phyloP scores from a whole-genome alignment of 805 yeast genomes.

The Starmerella scarabaei region DNA sequence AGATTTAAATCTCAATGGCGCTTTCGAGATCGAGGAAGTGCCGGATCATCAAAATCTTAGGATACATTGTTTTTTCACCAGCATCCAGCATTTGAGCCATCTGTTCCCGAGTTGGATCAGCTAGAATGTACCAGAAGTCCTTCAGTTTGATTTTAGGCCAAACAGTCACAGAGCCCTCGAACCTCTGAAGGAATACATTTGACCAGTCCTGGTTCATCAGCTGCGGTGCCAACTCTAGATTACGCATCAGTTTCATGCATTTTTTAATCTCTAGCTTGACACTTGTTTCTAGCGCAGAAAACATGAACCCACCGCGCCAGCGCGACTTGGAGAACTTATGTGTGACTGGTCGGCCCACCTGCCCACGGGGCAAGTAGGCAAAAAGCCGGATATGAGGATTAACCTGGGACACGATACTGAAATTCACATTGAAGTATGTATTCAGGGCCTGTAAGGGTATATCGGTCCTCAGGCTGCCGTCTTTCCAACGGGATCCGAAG shows the following conservation, averaged over 20 bases:
- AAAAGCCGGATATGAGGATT: conserved; percentile 70
- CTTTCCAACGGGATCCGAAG: conserved; percentile 64
- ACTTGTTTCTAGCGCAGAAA: conserved; percentile 57
- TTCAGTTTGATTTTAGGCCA: conserved; percentile 53
- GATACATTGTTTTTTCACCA: conserved; percentile 56
- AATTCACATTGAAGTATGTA: conserved; percentile 62
- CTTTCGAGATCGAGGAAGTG: conserved; percentile 52
- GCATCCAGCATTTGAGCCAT: conserved; percentile 42
- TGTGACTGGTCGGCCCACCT: conserved; percentile 67
- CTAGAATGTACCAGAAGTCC: conserved; percentile 51
- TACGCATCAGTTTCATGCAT: conserved; percentile 56
- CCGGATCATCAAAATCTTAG: conserved; percentile 49
- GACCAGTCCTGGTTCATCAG: conserved; percentile 71
- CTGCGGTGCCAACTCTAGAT: conserved; percentile 54
- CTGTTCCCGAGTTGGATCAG: conserved; percentile 53
- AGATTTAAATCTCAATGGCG: conserved; percentile 2
- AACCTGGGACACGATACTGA: conserved; percentile 66
- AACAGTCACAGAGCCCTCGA: conserved; percentile 62
- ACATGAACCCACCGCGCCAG: conserved; percentile 64
- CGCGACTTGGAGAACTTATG: conserved; percentile 39
- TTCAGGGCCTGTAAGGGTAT: conserved; percentile 63
- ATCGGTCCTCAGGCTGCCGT: conserved; percentile 68
- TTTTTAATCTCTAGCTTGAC: conserved; percentile 62
- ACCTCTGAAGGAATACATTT: conserved; percentile 57
- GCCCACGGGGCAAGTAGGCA: conserved; percentile 66